Evolutionary conservation across 108 stramenopile genomes (phyloP).

Genomic region (Pseudonitzschia multiseries): DNA sequence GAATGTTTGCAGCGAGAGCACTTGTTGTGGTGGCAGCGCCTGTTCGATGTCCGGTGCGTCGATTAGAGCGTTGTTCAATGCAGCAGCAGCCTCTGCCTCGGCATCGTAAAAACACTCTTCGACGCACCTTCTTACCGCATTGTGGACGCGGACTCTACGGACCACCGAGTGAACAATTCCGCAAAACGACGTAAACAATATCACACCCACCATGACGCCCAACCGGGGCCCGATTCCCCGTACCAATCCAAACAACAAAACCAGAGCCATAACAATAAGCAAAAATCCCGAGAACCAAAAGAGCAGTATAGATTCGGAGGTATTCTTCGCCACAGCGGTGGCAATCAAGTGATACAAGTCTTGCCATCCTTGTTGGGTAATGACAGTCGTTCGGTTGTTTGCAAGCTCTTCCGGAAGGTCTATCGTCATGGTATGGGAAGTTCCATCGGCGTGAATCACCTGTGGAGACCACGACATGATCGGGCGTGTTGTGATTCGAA

Average conservation of each 20-base stretch:
- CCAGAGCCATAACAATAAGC: background rate
- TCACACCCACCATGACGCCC: background rate
- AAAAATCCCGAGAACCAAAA: conserved; percentile 5
- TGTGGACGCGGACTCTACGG: background rate
- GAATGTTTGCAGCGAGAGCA: background rate
- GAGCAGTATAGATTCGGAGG: background rate
- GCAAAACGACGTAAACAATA: background rate
- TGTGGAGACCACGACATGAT: conserved; percentile 14
- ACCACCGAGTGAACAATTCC: background rate
- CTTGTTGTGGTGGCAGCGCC: background rate
- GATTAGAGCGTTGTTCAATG: too few species aligned
- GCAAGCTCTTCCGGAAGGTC: conserved; percentile 5
- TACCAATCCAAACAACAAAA: conserved; percentile 1
- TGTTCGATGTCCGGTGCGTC: background rate
- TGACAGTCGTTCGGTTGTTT: background rate
- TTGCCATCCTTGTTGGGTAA: conserved; percentile 9
- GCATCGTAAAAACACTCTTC: conserved; percentile 18
- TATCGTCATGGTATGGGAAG: conserved; percentile 9
- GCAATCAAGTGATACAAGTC: conserved; percentile 4
- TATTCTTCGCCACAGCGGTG: background rate
- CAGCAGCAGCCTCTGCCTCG: background rate
- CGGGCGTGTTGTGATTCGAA: conserved; percentile 13
- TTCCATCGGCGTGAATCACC: background rate
- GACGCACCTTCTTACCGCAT: background rate
- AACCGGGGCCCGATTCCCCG: background rate